phyloP scores from a whole-genome alignment of 148 eudicot genomes.

The Agrostemma githago region DNA sequence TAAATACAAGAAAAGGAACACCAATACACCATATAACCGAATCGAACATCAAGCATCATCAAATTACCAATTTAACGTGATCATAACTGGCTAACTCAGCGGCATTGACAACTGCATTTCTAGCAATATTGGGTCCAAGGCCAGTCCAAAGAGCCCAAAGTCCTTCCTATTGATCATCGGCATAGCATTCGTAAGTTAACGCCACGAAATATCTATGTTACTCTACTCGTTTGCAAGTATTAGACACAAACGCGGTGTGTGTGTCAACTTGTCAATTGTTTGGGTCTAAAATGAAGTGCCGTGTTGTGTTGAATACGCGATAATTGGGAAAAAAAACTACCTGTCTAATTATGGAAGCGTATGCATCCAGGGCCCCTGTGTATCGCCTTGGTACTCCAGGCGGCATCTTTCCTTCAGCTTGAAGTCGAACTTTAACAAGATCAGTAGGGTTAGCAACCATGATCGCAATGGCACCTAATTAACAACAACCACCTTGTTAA shows the following conservation, averaged over 20 bases:
- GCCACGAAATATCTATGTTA: neutral
- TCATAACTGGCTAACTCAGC: conserved; percentile 76
- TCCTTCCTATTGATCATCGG: conserved; percentile 46
- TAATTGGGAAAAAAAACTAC: conserved; percentile 20
- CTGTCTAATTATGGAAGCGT: conserved; percentile 49
- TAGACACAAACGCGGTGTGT: too few relatives aligned
- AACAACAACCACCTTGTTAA: conserved; percentile 17
- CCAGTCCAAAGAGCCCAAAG: conserved; percentile 64
- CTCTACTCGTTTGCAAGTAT: neutral
- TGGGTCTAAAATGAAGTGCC: too few relatives aligned
- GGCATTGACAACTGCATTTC: conserved; percentile 64
- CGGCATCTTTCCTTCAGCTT: conserved; percentile 61
- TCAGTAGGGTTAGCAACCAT: conserved; percentile 65
- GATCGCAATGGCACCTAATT: conserved; percentile 62
- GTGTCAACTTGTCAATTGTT: too few relatives aligned
- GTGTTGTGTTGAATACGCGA: too few relatives aligned
- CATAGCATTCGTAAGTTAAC: conserved; percentile 9
- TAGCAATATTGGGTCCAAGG: conserved; percentile 64
- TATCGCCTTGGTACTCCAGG: conserved; percentile 61
- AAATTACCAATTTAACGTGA: conserved; percentile 59
- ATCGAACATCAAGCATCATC: conserved; percentile 2
- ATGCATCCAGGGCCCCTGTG: conserved; percentile 59
- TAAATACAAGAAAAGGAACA: neutral
- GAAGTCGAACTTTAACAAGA: conserved; percentile 70
- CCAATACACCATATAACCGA: neutral